Evolutionary conservation across 176 grass and related monocot species (phyloP).

Genomic region (Elaeis guineensis): DNA sequence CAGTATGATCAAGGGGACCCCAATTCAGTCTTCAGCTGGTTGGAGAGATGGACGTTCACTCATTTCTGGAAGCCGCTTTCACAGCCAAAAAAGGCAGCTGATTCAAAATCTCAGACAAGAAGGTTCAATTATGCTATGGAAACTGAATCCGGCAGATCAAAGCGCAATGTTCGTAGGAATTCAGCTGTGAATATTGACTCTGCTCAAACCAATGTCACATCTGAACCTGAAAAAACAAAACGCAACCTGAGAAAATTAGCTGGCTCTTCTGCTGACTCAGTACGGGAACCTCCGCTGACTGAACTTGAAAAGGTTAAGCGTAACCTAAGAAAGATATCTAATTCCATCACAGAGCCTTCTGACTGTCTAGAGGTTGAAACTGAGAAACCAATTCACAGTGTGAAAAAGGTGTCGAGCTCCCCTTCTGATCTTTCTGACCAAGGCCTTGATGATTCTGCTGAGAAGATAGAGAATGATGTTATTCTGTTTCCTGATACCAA

Average conservation of each 20-base stretch:
- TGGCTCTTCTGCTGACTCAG: conserved; percentile 33
- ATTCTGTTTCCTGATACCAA: conserved; percentile 36
- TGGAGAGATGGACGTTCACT: conserved; percentile 22
- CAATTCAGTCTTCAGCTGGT: conserved; percentile 24
- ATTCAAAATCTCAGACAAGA: conserved; percentile 12
- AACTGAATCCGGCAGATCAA: conserved; percentile 83
- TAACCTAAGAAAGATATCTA: conserved; percentile 79
- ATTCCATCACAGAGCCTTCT: conserved; percentile 47
- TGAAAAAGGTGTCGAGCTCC: conserved; percentile 19
- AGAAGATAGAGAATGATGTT: conserved; percentile 33
- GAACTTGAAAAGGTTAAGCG: conserved; percentile 95
- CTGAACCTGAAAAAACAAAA: conserved; percentile 43
- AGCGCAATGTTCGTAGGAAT: conserved; percentile 42
- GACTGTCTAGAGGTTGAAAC: conserved; percentile 28
- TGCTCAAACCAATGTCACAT: conserved; percentile 35
- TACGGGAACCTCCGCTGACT: conserved; percentile 56
- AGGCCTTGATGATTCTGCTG: conserved; percentile 24
- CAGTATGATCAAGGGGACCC: conserved; percentile 20
- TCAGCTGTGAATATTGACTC: conserved; percentile 21
- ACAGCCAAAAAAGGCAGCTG: not conserved
- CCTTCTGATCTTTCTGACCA: conserved; percentile 25
- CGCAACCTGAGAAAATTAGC: conserved; percentile 39
- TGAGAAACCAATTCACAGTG: conserved; percentile 23
- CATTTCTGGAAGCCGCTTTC: conserved; percentile 19
- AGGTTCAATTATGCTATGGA: conserved; percentile 56